Evolutionary conservation across 116 monocot species (phyloP), one percentile per base, ranked within the genome.

Genomic region (Iris pallida): DNA sequence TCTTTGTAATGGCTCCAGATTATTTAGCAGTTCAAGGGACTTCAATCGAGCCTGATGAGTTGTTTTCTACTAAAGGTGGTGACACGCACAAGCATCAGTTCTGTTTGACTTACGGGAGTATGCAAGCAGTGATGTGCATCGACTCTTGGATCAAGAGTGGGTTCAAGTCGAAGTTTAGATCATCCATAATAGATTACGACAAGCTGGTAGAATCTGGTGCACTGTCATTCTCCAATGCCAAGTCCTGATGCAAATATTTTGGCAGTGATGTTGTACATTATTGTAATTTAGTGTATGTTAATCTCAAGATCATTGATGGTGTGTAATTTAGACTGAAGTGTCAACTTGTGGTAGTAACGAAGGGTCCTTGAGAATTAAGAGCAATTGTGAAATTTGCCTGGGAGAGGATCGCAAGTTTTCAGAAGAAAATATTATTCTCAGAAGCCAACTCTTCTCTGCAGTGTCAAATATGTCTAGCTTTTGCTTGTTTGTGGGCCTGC

Each of bases 1-100:
- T 95, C 5, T 88, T 91, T 47, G 53, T 86, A 1, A 95, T 95
- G 95, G 95, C 95, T 16, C 81, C 86, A 8, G 95, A 91, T 52
- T 95, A 74, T 61, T 68, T 91, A 43, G 81, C 95, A n/a, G 84
- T 88, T 13, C 91, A 90, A 65, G 88, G 88, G 55, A 88, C 83
- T 9, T 78, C 88, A 6, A 66, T 85, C 7, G 88, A 88, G 56
- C 95, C 91, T 0, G 88, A 84, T 0, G 83, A 91, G 48, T 15
- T 95, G 52, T 95, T 95, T 44, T 80, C 91, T 0, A 71, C 80
- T 14, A 86, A 80, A 80, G 83, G 83, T 0, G 91, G 83, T 15
- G 77, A 69, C 5, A 20, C 76, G 13, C 70, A 62, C 65, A 95
- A 80, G 76, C 80, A 76, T 49, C 75, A 80, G 58, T 86, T 82